Evolutionary conservation across 306 rosid species (phyloP), one percentile per base, ranked within the genome.

Genomic region (Trifolium subterraneum): DNA sequence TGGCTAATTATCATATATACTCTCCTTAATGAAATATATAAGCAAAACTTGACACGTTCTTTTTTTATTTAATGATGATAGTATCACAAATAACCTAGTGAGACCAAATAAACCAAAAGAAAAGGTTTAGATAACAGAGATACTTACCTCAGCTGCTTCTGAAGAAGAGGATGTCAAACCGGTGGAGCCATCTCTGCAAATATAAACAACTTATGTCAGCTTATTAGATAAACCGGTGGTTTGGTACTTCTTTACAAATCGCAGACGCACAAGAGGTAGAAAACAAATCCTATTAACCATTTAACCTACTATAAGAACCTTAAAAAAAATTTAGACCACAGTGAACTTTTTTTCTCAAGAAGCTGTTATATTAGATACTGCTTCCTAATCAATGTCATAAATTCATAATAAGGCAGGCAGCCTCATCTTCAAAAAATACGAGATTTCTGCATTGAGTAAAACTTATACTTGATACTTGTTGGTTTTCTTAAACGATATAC

Each of bases 151-250:
- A 61, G 56, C 56, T 78, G 55, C 71, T 52, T 39, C 36, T 60
- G 45, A 70, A 61, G 74, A 76, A 8, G 71, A 78, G 47, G 81
- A 78, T 70, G 81, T 41, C 45, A 23, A 70, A 60, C 71, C 36
- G 1, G 47, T 69, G 15, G 65, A 78, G 65, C 71, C 76, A 48
- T 75, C 81, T 70, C 81, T 79, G 67, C 64, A 12, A 42, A 70
- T 36, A 55, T 22, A 71, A 52, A 78, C 47, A 69, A 61, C 48
- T 67, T 72, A 23, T 27, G 36, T 67, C 81, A 74, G 27, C 16
- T 70, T 62, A 61, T 62, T 70, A n/a, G n/a, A n/a, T n/a, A n/a
- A n/a, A n/a, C n/a, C n/a, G n/a, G n/a, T 20, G 42, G 75, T 63
- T 58, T 68, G 48, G 22, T 18, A 19, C 51, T 68, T 66, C 48